Evolutionary conservation across 257 asterid genomes (phyloP), one percentile per base, ranked within the genome.

Genomic region (Jaltomata sinuosa): DNA sequence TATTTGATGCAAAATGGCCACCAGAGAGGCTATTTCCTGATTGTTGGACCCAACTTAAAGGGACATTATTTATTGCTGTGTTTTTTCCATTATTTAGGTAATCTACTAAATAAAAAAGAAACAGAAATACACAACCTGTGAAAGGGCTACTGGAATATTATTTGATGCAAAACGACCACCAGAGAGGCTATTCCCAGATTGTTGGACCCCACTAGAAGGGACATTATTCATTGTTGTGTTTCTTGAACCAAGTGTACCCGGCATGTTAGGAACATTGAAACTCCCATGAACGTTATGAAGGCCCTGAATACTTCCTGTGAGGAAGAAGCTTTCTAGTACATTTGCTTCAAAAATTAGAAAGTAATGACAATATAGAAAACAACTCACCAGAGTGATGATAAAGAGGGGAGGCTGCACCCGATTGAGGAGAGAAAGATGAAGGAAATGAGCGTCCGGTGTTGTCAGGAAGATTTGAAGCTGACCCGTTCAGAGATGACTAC

Each of bases 161-260:
- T 91, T 94, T 55, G 99, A 95, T 85, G 96, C 91, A 93, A 92
- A 97, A 78, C 99, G 92, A 55, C 98, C 97, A 85, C 95, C 89
- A 72, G 97, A 87, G 88, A 95, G 93, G 90, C 91, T 92, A 77
- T 94, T 92, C 84, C 92, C 87, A 82, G 94, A 92, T 89, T 93
- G 99, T 85, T 94, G 99, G 85, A 97, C 92, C 88, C 95, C 98
- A 84, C 97, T 93, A 18, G 98, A 89, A 55, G 97, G 95, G 80
- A 95, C 93, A 80, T 91, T 97, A 87, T 89, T 95, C 90, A 94
- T 87, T 68, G 94, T 82, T 18, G 99, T 83, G 87, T 89, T 93
- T 90, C 98, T 92, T 81, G 99, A 94, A 80, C 99, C 99, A 86
- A 95, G 98, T 15, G 93, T 84, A 49, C 98, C 99, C 12, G 96